These are phyloP conservation scores for Penicillium daleae DNA, from an alignment of 495 filamentous ascomycete species.

Conservation along the genomic window DNA sequence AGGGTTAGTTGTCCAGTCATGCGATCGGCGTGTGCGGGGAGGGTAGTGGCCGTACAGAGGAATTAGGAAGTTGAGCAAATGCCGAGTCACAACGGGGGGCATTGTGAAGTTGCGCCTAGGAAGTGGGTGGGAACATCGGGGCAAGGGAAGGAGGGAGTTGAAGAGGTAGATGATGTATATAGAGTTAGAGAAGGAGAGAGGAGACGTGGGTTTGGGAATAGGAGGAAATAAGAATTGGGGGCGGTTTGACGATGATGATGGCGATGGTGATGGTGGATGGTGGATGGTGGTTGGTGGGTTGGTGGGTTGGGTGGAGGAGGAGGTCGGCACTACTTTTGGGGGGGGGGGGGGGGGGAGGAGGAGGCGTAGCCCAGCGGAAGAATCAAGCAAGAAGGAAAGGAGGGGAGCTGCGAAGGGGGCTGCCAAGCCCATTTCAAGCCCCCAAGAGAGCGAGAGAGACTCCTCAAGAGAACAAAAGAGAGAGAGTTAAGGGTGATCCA, in stretches of 20 bases:
- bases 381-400: background rate
- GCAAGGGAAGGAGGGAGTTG: slow-evolving; percentile 4
- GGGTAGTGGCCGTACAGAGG: background rate
- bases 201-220: background rate
- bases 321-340: background rate
- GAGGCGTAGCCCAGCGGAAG: too few relatives aligned
- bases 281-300: too few relatives aligned
- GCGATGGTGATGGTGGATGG: too few relatives aligned
- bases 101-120: slow-evolving; percentile 17
- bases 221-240: background rate
- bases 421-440: too few relatives aligned
- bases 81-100: slow-evolving; percentile 6
- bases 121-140: slow-evolving; percentile 26
- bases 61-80: slow-evolving; percentile 7
- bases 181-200: slow-evolving; percentile 14
- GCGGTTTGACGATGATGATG: background rate
- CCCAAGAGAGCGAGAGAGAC: too few relatives aligned
- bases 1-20: slow-evolving; percentile 15
- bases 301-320: too few relatives aligned
- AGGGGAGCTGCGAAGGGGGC: background rate
- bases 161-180: slow-evolving; percentile 9
- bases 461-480: background rate
- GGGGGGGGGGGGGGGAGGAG: background rate
- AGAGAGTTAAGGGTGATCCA: background rate
- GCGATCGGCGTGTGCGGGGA: slow-evolving; percentile 16